phyloP scores from a whole-genome alignment of 1,139 yeast species.

The Nadsonia starkeyi-henricii region DNA sequence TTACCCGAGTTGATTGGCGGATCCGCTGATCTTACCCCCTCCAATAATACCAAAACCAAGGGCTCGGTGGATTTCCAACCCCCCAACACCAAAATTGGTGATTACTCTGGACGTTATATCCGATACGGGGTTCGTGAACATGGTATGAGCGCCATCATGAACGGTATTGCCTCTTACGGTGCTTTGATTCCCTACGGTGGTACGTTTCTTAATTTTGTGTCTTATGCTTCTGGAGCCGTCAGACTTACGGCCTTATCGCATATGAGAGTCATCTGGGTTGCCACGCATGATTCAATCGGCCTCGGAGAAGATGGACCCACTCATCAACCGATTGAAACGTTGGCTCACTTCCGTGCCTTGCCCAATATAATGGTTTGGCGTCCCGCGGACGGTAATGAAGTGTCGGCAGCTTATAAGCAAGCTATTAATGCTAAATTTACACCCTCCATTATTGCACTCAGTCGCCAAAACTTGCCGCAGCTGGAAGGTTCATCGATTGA shows the following conservation, averaged over 20 bases:
- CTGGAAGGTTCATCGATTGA: slow-evolving; percentile 18
- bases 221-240: slow-evolving; percentile 28
- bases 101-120: slow-evolving; percentile 33
- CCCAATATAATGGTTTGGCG: slow-evolving; percentile 24
- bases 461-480: slow-evolving; percentile 21
- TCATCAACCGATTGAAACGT: slow-evolving; percentile 27
- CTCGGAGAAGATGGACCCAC: slow-evolving; percentile 31
- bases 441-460: slow-evolving; percentile 19
- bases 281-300: slow-evolving; percentile 30
- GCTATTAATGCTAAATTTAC: slow-evolving; percentile 17
- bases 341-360: slow-evolving; percentile 25
- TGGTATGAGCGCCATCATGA: slow-evolving; percentile 27
- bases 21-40: slow-evolving; percentile 85
- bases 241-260: slow-evolving; percentile 25
- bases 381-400: slow-evolving; percentile 23
- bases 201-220: slow-evolving; percentile 27
- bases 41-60: slow-evolving; percentile 78
- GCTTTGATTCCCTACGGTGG: slow-evolving; percentile 27
- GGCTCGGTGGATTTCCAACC: slow-evolving; percentile 90
- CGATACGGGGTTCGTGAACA: slow-evolving; percentile 28
- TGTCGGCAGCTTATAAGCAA: slow-evolving; percentile 23
- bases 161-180: slow-evolving; percentile 29
- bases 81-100: slow-evolving; percentile 79
- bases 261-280: slow-evolving; percentile 26
- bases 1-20: slow-evolving; percentile 82